These are phyloP conservation scores for Sapria himalayana DNA, from an alignment of 345 rosid species.

Conservation along the genomic window DNA sequence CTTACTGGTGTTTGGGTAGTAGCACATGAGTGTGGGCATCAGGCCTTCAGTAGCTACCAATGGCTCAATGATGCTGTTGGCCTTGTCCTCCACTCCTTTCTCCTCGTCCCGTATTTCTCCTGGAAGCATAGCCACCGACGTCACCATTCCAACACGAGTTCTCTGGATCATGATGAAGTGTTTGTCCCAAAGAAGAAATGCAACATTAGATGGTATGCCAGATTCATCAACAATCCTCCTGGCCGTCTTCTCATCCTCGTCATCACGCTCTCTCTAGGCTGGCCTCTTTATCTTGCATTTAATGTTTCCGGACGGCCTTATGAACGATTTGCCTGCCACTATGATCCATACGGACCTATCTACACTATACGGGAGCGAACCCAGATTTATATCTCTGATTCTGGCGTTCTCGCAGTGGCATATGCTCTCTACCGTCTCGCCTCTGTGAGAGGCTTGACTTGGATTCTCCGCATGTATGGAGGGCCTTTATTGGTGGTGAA, in stretches of 20 bases:
- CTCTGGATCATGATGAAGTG: conserved; percentile 71
- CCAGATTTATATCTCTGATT: conserved; percentile 52
- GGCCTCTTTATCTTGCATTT: conserved; percentile 73
- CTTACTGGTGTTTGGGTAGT: conserved; percentile 72
- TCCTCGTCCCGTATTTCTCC: conserved; percentile 82
- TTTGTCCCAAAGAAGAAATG: conserved; percentile 57
- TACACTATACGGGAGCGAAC: conserved; percentile 51
- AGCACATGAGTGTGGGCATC: conserved; percentile 93
- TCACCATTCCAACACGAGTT: conserved; percentile 78
- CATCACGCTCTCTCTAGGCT: conserved; percentile 43
- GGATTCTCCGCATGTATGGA: conserved; percentile 43
- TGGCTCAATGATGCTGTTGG: conserved; percentile 82
- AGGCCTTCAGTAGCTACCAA: conserved; percentile 79
- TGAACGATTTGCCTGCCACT: conserved; percentile 56
- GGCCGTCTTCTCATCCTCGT: conserved; percentile 33
- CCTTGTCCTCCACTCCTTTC: conserved; percentile 54
- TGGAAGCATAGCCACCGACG: conserved; percentile 92
- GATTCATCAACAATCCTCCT: conserved; percentile 52
- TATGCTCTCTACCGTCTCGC: conserved; percentile 37
- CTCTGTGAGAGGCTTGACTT: conserved; percentile 33
- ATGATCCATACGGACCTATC: conserved; percentile 56
- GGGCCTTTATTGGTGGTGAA: conserved; percentile 55
- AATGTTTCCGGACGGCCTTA: conserved; percentile 68
- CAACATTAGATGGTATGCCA: conserved; percentile 25
- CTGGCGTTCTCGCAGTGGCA: conserved; percentile 32